Percentiles rank a stretch among this genome's conserved stretches.
phyloP scores from a whole-genome alignment of 768 basidiomycete genomes.

The Boletus sp. region DNA sequence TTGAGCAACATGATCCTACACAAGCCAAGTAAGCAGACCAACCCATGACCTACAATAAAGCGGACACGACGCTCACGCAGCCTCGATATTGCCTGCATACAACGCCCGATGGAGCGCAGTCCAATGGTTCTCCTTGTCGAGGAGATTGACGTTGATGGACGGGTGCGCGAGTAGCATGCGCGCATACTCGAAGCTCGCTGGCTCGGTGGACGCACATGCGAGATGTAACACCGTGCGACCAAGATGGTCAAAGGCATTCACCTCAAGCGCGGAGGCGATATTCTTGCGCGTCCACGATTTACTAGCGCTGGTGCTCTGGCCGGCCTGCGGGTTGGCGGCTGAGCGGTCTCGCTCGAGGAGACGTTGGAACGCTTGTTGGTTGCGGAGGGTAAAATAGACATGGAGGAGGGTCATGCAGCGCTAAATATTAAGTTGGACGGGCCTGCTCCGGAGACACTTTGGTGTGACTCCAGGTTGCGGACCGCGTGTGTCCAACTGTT shows the following conservation, averaged over 20 bases:
- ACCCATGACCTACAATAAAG: neutral
- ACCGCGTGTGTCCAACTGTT: conserved; percentile 20
- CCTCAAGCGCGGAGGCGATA: conserved; percentile 42
- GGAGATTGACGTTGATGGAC: conserved; percentile 71
- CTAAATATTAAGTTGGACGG: conserved; percentile 13
- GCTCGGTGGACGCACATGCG: conserved; percentile 63
- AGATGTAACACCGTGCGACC: conserved; percentile 83
- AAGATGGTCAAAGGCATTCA: conserved; percentile 70
- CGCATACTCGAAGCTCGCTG: conserved; percentile 71
- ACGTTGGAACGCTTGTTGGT: conserved; percentile 75
- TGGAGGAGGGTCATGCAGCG: conserved; percentile 78
- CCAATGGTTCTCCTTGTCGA: conserved; percentile 86
- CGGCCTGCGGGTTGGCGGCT: conserved; percentile 25
- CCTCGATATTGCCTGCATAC: conserved; percentile 73
- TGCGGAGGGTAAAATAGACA: conserved; percentile 67
- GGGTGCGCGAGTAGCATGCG: conserved; percentile 74
- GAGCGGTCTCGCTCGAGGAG: conserved; percentile 56
- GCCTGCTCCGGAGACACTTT: conserved; percentile 23
- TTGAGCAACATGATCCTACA: conserved; percentile 71
- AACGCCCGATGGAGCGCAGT: conserved; percentile 87
- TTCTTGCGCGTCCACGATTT: conserved; percentile 58
- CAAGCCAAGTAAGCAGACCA: conserved; percentile 18
- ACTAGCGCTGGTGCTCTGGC: conserved; percentile 46
- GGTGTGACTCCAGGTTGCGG: conserved; percentile 23
- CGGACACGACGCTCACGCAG: conserved; percentile 47